Evolutionary conservation across 257 asterid genomes (phyloP), one percentile per base, ranked within the genome.

Genomic region (Lycium barbarum): DNA sequence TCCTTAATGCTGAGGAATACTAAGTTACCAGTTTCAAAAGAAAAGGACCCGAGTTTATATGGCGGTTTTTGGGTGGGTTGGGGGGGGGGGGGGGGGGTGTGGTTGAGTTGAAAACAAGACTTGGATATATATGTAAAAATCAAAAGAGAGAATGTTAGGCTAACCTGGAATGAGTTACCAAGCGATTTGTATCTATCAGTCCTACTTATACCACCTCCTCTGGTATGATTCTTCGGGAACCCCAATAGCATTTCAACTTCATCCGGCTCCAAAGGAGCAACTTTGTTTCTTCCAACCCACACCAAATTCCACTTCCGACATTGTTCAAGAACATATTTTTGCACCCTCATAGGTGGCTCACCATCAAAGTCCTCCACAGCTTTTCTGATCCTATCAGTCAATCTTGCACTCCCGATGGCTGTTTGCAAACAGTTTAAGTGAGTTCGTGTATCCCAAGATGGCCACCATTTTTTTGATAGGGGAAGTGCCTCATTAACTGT

Each of bases 231-330:
- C 78, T 70, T 70, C 8, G 78, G 78, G 15, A 70, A 70, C 7
- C 78, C 78, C 53, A 70, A 38, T 70, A 70, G 53, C 78, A 70
- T 70, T 38, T 70, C 78, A 38, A 70, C n/a, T 70, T 70, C 78
- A 70, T 38, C 78, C 2, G 53, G 53, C 78, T 70, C 78, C 78
- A 70, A 15, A 38, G 78, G 78, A 15, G 78, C 78, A 38, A 70
- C 78, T 70, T 70, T 70, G 78, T 70, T 70, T 70, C 78, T 70
- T 3, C 78, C 78, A 70, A 70, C 78, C 78, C 78, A 70, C 53
- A 70, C 78, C 78, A 70, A 70, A 38, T 70, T 70, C 78, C 78
- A 70, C 78, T 70, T 70, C 78, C 78, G 78, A 38, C 78, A 70
- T 70, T 70, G 53, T 38, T 70, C 78, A 70, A 70, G 78, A 70